Evolutionary conservation across 225 moss, liverwort and hornwort species (phyloP), one percentile per base, ranked within the genome.

Genomic region (Lunularia cruciata): DNA sequence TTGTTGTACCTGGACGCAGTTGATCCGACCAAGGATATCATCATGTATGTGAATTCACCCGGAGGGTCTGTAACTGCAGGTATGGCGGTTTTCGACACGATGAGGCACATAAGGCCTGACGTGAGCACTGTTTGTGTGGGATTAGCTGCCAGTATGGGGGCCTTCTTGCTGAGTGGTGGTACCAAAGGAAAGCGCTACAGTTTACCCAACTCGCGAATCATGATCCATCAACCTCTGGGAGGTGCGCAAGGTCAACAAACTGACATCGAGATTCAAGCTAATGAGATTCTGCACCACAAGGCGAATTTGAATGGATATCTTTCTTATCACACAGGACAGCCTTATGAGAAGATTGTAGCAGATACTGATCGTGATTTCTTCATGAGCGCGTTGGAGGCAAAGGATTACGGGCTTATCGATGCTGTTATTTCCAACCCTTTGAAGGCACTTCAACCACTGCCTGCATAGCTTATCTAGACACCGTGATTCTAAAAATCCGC

Each of bases 181-280:
- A 98, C 96, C 31, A 98, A 89, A 88, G 96, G 96, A 28, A 98
- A 98, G 76, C 87, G 96, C 3, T 98, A 89, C 77, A 98, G 96
- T 78, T 78, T 98, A 74, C 96, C 96, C 43, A 98, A 98, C 62
- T 98, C 92, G 49, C 80, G 96, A n/a, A 96, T 92, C 46, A 92
- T 96, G 96, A 96, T 96, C 74, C 96, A 96, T 89, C 96, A 98
- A 76, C 92, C 92, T 56, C 79, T 92, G 73, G 96, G 96, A 81
- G 96, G 96, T 79, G 96, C 96, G 20, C 96, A 98, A 84, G 96
- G 96, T 66, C 96, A 98, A 75, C 96, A 98, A 74, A 92, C 96
- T 56, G 96, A 98, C 53, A 98, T 98, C 67, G 96, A 98, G 82
- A 98, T 98, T 68, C 96, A 98, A 92, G 90, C 76, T 71, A 77